phyloP scores from a whole-genome alignment of 495 filamentous ascomycete genomes.

The Aspergillus sparsus region DNA sequence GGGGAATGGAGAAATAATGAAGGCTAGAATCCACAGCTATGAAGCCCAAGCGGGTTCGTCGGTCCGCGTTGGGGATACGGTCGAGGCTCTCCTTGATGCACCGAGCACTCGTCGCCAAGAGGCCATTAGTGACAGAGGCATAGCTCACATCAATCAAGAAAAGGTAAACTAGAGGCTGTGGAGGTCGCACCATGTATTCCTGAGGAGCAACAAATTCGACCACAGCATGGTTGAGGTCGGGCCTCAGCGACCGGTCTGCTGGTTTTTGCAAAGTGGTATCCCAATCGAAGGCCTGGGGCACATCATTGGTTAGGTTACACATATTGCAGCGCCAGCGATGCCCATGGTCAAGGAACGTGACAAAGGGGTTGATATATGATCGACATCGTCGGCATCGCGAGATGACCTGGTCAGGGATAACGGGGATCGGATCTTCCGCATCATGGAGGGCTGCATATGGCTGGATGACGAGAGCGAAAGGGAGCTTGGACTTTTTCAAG shows the following conservation, averaged over 20 bases:
- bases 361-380: slow-evolving; percentile 97
- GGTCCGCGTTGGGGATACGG: slow-evolving; percentile 94
- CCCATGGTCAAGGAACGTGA: slow-evolving; percentile 92
- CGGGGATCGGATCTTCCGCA: slow-evolving; percentile 82
- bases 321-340: slow-evolving; percentile 99
- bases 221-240: slow-evolving; percentile 90
- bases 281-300: slow-evolving; percentile 98
- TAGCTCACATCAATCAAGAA: slow-evolving; percentile 98
- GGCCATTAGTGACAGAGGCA: slow-evolving; percentile 83
- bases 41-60: slow-evolving; percentile 89
- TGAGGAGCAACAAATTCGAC: slow-evolving; percentile 97
- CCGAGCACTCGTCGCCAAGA: slow-evolving; percentile 90
- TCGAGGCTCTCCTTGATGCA: slow-evolving; percentile 95
- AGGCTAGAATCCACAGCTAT: slow-evolving; percentile 93
- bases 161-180: slow-evolving; percentile 95
- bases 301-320: slow-evolving; percentile 98
- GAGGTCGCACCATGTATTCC: slow-evolving; percentile 98
- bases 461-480: slow-evolving; percentile 94
- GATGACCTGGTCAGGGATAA: slow-evolving; percentile 96
- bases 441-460: slow-evolving; percentile 93
- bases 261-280: slow-evolving; percentile 86
- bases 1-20: slow-evolving; percentile 92
- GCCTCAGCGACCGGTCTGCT: slow-evolving; percentile 83
- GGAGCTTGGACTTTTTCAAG: slow-evolving; percentile 93
- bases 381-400: slow-evolving; percentile 92